A percentile compares a stretch with the other conserved stretches of the same genome.
Conservation (phyloP, 2,329 filamentous ascomycete species). For the Plectosphaerella plurivora region DNA sequence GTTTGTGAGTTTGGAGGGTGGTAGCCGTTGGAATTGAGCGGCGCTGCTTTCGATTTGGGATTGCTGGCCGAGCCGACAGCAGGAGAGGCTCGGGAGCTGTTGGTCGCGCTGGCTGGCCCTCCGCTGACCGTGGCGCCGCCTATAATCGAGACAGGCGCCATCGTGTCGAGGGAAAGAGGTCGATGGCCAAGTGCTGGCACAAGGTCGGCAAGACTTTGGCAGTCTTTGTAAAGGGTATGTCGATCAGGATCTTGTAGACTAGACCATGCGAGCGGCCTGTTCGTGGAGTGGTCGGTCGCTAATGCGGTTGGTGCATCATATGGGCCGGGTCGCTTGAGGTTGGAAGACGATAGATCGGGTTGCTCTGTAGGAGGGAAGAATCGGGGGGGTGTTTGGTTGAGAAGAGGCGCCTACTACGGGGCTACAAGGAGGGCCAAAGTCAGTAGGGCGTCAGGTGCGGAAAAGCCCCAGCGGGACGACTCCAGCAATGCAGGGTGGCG, state of each 20-base stretch:
- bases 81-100: constrained; percentile 49
- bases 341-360: constrained; percentile 6
- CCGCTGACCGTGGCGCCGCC: constrained; percentile 27
- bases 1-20: constrained; percentile 45
- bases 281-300: background rate
- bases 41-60: constrained; percentile 43
- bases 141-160: constrained; percentile 35
- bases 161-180: constrained; percentile 13
- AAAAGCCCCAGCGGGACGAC: too few relatives aligned
- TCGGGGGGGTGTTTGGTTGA: too few relatives aligned
- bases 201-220: background rate
- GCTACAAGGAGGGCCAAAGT: too few relatives aligned
- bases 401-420: too few relatives aligned
- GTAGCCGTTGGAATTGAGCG: constrained; percentile 49
- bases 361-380: background rate
- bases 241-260: background rate
- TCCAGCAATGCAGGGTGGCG: too few relatives aligned
- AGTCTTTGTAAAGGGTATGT: background rate
- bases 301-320: background rate
- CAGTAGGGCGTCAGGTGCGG: too few relatives aligned
- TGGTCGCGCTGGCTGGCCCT: constrained; percentile 36
- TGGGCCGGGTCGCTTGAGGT: background rate
- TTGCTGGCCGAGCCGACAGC: constrained; percentile 31
- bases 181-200: background rate
- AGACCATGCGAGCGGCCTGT: background rate